These are phyloP conservation scores for Prosopis cineraria DNA, from an alignment of 306 rosid genomes.

Conservation along the genomic window DNA sequence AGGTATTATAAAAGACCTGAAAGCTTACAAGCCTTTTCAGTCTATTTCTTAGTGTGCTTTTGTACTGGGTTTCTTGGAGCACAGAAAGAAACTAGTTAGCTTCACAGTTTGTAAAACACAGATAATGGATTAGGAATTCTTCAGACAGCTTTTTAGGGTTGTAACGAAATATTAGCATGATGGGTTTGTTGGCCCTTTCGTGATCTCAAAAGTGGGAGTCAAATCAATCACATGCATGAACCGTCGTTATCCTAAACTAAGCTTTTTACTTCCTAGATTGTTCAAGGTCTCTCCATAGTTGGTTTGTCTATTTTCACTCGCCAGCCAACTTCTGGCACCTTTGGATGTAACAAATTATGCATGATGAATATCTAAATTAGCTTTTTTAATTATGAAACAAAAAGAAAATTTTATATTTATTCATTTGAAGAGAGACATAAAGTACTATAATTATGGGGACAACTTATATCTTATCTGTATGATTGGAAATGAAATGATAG, in stretches of 20 bases:
- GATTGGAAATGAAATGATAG: background rate
- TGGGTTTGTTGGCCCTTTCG: background rate
- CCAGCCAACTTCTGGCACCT: no score
- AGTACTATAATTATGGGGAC: no score
- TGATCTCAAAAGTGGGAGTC: background rate
- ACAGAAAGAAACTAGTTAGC: background rate
- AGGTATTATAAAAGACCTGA: constrained; percentile 45
- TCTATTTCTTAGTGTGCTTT: background rate
- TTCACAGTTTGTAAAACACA: background rate
- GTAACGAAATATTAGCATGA: background rate
- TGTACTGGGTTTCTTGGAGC: background rate
- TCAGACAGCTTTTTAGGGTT: background rate
- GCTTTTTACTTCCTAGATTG: background rate
- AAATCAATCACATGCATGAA: background rate
- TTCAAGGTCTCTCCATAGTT: background rate
- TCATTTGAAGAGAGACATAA: no score
- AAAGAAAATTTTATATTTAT: no score
- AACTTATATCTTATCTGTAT: no score
- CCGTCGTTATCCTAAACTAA: background rate
- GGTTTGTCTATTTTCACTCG: background rate
- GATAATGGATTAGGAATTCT: background rate
- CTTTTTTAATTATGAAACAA: no score
- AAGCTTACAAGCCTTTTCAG: constrained; percentile 49
- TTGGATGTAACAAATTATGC: no score
- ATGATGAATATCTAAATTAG: no score